Conservation (phyloP, 176 grass and related monocot genomes). For the Zizania latifolia region DNA sequence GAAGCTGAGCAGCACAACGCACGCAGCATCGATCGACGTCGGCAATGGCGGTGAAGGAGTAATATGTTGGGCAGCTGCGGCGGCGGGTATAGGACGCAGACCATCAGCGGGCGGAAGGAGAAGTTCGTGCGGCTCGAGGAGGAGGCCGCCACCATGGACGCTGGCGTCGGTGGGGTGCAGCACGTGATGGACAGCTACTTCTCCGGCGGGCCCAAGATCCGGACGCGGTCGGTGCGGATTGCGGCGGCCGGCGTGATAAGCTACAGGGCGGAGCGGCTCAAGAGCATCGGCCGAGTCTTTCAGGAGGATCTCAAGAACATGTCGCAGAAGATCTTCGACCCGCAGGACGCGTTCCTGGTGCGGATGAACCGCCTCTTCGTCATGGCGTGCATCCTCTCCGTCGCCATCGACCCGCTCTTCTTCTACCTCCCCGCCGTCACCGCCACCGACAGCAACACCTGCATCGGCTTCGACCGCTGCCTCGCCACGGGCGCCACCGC, state of each 20-base stretch:
- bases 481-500: slow-evolving; percentile 37
- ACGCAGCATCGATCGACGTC: not conserved
- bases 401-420: slow-evolving; percentile 79
- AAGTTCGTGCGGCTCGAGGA: slow-evolving; percentile 69
- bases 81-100: slow-evolving; percentile 29
- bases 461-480: slow-evolving; percentile 56
- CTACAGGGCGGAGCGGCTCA: slow-evolving; percentile 52
- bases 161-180: slow-evolving; percentile 21
- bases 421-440: slow-evolving; percentile 57
- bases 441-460: slow-evolving; percentile 34
- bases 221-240: slow-evolving; percentile 41
- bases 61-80: slow-evolving; percentile 49
- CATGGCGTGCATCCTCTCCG: slow-evolving; percentile 56
- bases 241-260: slow-evolving; percentile 38
- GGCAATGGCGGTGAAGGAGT: not conserved
- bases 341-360: slow-evolving; percentile 64
- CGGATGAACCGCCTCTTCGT: slow-evolving; percentile 70
- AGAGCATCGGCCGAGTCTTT: slow-evolving; percentile 59
- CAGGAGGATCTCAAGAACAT: slow-evolving; percentile 58
- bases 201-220: slow-evolving; percentile 32
- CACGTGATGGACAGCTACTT: slow-evolving; percentile 52
- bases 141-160: slow-evolving; percentile 26
- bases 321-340: slow-evolving; percentile 72
- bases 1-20: not conserved
- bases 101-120: slow-evolving; percentile 52